A percentile compares a stretch with the other conserved stretches of the same genome.
Conservation (phyloP, 129 eudicot species). For the Mikania micrantha region DNA sequence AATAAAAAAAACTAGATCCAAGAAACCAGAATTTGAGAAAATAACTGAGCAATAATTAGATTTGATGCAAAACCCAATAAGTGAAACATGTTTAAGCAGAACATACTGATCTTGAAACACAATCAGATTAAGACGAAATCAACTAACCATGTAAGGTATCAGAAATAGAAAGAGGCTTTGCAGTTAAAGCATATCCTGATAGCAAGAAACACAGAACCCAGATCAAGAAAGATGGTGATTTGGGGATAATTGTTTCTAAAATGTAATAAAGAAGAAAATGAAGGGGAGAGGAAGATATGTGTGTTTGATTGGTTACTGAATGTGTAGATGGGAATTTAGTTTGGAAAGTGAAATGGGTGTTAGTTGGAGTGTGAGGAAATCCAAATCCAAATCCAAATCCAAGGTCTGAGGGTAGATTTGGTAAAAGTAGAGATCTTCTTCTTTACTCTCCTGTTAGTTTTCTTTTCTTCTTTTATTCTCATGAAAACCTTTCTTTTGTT, state of each 20-base stretch:
- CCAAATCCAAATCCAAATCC: slow-evolving; percentile 25
- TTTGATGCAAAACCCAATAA: slow-evolving; percentile 14
- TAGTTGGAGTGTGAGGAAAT: slow-evolving; percentile 19
- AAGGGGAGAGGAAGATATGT: background rate
- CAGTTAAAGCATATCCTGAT: background rate
- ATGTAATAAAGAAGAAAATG: slow-evolving; percentile 1
- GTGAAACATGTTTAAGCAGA: slow-evolving; percentile 6
- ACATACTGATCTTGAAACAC: slow-evolving; percentile 8
- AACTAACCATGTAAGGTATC: slow-evolving; percentile 37
- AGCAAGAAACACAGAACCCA: slow-evolving; percentile 23
- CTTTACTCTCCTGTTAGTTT: background rate
- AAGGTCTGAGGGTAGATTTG: slow-evolving; percentile 23
- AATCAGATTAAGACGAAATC: slow-evolving; percentile 12
- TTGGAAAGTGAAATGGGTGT: slow-evolving; percentile 25
- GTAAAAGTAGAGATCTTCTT: background rate
- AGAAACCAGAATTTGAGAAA: slow-evolving; percentile 13
- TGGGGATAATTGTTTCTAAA: slow-evolving; percentile 16
- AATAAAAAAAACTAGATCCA: slow-evolving; percentile 26
- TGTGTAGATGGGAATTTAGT: slow-evolving; percentile 34
- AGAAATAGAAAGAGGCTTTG: slow-evolving; percentile 4
- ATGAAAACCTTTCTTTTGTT: background rate
- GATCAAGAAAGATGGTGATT: slow-evolving; percentile 40
- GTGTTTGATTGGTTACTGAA: slow-evolving; percentile 22
- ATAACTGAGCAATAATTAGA: slow-evolving; percentile 11
- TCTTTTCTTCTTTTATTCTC: background rate